Evolutionary conservation across 2,329 filamentous ascomycete genomes (phyloP).

Genomic region (Fusarium camptoceras): DNA sequence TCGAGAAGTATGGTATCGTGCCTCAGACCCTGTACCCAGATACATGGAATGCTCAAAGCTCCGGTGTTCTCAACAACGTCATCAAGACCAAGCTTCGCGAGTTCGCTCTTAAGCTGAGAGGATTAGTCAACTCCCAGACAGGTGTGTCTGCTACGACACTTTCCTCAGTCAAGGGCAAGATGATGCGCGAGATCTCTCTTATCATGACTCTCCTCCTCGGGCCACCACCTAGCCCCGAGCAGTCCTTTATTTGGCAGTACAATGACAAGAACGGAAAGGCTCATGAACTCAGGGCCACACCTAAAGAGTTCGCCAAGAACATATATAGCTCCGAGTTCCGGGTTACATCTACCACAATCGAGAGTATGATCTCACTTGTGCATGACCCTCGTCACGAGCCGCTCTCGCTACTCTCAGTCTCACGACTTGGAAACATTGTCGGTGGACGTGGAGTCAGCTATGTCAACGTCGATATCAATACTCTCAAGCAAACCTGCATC

Average conservation of each 20-base stretch:
- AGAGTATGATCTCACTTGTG: constrained; percentile 81
- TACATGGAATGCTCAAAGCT: constrained; percentile 80
- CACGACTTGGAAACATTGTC: constrained; percentile 83
- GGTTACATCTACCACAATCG: constrained; percentile 70
- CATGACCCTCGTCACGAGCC: constrained; percentile 86
- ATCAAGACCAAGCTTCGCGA: constrained; percentile 90
- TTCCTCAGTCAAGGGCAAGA: constrained; percentile 72
- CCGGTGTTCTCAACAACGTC: constrained; percentile 75
- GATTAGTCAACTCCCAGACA: constrained; percentile 56
- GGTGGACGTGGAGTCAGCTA: constrained; percentile 82
- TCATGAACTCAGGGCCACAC: constrained; percentile 72
- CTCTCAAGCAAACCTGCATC: constrained; percentile 79
- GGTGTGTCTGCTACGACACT: constrained; percentile 53
- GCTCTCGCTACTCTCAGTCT: constrained; percentile 78
- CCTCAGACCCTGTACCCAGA: constrained; percentile 86
- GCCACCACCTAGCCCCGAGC: constrained; percentile 76
- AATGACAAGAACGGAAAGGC: constrained; percentile 75
- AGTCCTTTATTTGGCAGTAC: constrained; percentile 84
- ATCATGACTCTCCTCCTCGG: constrained; percentile 87
- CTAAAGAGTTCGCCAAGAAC: constrained; percentile 77
- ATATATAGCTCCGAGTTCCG: constrained; percentile 71
- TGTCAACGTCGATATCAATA: constrained; percentile 80
- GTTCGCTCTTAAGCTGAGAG: constrained; percentile 79
- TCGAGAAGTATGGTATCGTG: constrained; percentile 89
- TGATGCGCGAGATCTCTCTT: constrained; percentile 83